A percentile compares a stretch with the other conserved stretches of the same genome.
Conservation (phyloP, 1,284 basidiomycete genomes). For the Pyrrhoderma lamaoense region DNA sequence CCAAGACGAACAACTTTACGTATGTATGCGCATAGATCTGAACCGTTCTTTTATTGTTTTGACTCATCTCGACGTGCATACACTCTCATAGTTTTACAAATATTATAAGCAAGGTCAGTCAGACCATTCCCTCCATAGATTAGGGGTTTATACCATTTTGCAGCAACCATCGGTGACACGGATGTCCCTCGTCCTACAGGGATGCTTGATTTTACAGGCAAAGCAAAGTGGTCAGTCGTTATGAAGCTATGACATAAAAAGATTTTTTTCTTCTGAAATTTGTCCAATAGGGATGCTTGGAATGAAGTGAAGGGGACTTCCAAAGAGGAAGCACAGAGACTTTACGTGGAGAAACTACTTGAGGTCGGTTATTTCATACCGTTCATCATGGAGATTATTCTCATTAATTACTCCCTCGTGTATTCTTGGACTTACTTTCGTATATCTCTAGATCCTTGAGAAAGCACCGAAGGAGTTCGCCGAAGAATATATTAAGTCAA, state of each 20-base stretch:
- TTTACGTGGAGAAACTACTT: constrained; percentile 71
- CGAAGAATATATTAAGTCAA: constrained; percentile 50
- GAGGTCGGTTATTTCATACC: constrained; percentile 39
- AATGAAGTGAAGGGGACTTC: constrained; percentile 62
- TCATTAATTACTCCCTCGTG: background rate
- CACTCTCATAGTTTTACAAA: constrained; percentile 78
- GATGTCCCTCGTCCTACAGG: constrained; percentile 54
- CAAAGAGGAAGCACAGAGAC: constrained; percentile 60
- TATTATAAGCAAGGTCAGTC: constrained; percentile 84
- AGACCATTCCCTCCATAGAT: background rate
- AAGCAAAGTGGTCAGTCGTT: constrained; percentile 68
- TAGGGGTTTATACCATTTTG: constrained; percentile 1
- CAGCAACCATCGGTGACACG: constrained; percentile 72
- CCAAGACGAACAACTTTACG: constrained; percentile 72
- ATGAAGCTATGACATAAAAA: background rate
- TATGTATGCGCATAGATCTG: constrained; percentile 29
- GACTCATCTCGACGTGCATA: background rate
- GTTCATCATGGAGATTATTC: background rate
- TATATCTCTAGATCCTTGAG: constrained; percentile 44
- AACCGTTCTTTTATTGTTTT: constrained; percentile 10
- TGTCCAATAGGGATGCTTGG: constrained; percentile 74
- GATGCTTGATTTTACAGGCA: constrained; percentile 72
- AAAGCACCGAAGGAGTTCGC: constrained; percentile 44
- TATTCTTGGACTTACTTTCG: background rate
- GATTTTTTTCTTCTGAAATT: background rate